phyloP scores from a whole-genome alignment of 768 basidiomycete species.

The Tephrocybe sp. region DNA sequence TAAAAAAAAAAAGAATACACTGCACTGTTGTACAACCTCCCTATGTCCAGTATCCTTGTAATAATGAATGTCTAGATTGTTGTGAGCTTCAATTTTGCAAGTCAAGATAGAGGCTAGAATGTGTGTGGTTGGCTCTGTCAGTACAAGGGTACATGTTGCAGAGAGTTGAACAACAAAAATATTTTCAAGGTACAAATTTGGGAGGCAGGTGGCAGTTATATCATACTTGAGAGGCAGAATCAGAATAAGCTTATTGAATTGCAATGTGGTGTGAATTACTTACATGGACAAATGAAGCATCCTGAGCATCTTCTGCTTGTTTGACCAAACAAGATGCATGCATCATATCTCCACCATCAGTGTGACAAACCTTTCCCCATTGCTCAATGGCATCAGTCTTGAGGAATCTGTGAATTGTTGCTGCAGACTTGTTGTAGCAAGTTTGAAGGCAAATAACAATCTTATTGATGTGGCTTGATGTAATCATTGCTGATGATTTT shows the following conservation, averaged over 20 bases:
- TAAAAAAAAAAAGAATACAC: too few relatives aligned
- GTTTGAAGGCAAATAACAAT: slow-evolving; percentile 24
- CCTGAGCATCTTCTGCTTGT: slow-evolving; percentile 20
- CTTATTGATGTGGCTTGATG: slow-evolving; percentile 6
- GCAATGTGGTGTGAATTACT: slow-evolving; percentile 4
- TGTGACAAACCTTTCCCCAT: slow-evolving; percentile 26
- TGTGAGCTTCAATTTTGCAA: slow-evolving; percentile 13
- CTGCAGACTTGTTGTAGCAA: slow-evolving; percentile 6
- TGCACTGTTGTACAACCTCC: slow-evolving; percentile 25
- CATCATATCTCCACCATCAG: slow-evolving; percentile 31
- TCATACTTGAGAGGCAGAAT: slow-evolving; percentile 28
- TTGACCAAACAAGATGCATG: slow-evolving; percentile 16
- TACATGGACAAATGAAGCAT: slow-evolving; percentile 34
- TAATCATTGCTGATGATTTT: background rate
- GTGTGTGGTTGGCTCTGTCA: slow-evolving; percentile 16
- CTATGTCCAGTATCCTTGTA: slow-evolving; percentile 17
- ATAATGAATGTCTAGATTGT: slow-evolving; percentile 20
- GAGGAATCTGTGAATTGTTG: slow-evolving; percentile 12
- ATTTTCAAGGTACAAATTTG: slow-evolving; percentile 22
- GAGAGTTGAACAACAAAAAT: slow-evolving; percentile 27
- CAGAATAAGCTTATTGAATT: too few relatives aligned
- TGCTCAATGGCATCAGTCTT: slow-evolving; percentile 13
- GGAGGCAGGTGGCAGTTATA: slow-evolving; percentile 10
- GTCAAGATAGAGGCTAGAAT: slow-evolving; percentile 24
- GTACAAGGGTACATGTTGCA: slow-evolving; percentile 9